Percentiles rank a stretch among this genome's conserved stretches.
These are phyloP conservation scores for Phytophthora europaea DNA, from an alignment of 352 stramenopile genomes.

Conservation along the genomic window DNA sequence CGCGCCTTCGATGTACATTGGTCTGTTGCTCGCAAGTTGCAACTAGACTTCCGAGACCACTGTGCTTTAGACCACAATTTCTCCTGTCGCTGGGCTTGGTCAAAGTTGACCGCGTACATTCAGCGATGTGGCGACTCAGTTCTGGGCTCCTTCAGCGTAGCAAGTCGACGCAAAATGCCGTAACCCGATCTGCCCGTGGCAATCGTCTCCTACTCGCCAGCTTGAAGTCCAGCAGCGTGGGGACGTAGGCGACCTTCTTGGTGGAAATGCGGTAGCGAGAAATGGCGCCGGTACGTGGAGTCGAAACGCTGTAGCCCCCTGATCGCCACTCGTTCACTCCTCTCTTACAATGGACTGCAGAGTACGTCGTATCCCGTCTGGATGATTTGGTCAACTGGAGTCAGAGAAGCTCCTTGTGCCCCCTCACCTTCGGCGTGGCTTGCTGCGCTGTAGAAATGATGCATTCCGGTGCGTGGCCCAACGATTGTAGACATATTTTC, in stretches of 20 bases:
- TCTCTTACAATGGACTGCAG: conserved; percentile 39
- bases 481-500: neutral
- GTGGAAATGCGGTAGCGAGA: conserved; percentile 60
- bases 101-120: no score
- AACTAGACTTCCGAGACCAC: neutral
- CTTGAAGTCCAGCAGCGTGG: conserved; percentile 25
- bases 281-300: conserved; percentile 66
- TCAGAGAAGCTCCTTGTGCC: conserved; percentile 95
- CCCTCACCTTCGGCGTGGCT: conserved; percentile 98
- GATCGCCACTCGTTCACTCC: neutral
- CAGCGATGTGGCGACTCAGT: conserved; percentile 11
- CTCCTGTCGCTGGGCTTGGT: neutral
- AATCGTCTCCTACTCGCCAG: conserved; percentile 5
- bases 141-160: conserved; percentile 4
- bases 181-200: neutral
- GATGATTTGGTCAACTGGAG: conserved; percentile 99
- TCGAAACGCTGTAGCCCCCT: neutral
- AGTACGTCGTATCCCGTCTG: conserved; percentile 96
- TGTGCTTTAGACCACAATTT: neutral
- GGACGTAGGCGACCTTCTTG: conserved; percentile 56
- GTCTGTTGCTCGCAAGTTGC: neutral
- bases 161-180: neutral
- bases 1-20: no score
- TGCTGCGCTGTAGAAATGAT: conserved; percentile 99
- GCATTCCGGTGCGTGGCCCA: conserved; percentile 61